A percentile compares a stretch with the other conserved stretches of the same genome.
These are phyloP conservation scores for Cyberlindnera petersonii DNA, from an alignment of 805 yeast species.

Conservation along the genomic window DNA sequence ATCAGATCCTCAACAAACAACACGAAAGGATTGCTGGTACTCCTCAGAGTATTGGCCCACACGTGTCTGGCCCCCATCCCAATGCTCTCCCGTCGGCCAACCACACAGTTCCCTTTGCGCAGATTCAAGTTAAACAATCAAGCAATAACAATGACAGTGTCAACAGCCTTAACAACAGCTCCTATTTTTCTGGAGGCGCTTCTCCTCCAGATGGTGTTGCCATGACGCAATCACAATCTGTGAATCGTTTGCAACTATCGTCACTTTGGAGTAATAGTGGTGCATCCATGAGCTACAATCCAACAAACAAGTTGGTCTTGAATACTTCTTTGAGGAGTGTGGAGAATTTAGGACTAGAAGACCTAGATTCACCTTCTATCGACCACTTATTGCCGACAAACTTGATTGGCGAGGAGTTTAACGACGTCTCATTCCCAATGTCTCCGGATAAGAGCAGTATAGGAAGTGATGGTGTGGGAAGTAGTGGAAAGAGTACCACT, in stretches of 20 bases:
- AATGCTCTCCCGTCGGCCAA: neutral
- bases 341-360: constrained; percentile 21
- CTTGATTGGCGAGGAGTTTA: constrained; percentile 27
- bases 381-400: constrained; percentile 35
- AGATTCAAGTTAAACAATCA: neutral
- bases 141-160: constrained; percentile 2
- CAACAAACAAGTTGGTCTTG: constrained; percentile 8
- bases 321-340: constrained; percentile 10
- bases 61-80: constrained; percentile 11
- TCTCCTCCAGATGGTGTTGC: constrained; percentile 5
- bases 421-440: constrained; percentile 12
- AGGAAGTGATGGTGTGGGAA: constrained; percentile 6
- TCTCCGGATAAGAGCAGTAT: constrained; percentile 1
- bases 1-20: constrained; percentile 12
- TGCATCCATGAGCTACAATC: constrained; percentile 6
- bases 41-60: constrained; percentile 1
- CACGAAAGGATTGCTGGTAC: neutral
- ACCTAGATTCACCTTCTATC: constrained; percentile 32
- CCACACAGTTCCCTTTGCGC: neutral
- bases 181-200: constrained; percentile 5
- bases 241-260: constrained; percentile 1
- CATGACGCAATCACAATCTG: constrained; percentile 1
- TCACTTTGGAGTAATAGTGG: constrained; percentile 14
- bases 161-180: constrained; percentile 2
- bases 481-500: constrained; percentile 8